Evolutionary conservation across 306 rosid genomes (phyloP).

Genomic region (Quillaja saponaria): DNA sequence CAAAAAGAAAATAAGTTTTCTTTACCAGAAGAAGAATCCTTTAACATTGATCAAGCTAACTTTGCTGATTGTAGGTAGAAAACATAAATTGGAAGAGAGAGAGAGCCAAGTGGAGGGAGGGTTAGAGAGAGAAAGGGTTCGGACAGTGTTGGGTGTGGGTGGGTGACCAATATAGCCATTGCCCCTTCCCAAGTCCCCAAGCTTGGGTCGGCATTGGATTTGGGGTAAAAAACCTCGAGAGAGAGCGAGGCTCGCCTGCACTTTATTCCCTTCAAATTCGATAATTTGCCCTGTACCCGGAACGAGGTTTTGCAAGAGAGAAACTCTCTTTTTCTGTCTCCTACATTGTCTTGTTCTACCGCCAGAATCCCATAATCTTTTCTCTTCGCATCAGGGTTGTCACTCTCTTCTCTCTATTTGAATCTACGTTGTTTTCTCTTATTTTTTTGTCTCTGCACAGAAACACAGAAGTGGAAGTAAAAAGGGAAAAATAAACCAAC

Average conservation of each 20-base stretch:
- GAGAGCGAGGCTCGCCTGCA: constrained; percentile 43
- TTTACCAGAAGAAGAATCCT: too few species aligned
- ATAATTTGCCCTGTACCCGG: constrained; percentile 61
- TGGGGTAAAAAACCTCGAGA: constrained; percentile 64
- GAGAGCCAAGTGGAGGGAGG: constrained; percentile 8
- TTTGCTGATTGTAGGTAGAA: constrained; percentile 46
- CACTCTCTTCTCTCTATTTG: constrained; percentile 29
- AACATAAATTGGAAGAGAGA: constrained; percentile 24
- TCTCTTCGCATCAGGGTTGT: constrained; percentile 31
- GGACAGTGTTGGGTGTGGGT: constrained; percentile 38
- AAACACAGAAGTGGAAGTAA: constrained; percentile 24
- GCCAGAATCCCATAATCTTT: constrained; percentile 42
- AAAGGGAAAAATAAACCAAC: constrained; percentile 17
- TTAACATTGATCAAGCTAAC: too few species aligned
- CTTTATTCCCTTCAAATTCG: constrained; percentile 78
- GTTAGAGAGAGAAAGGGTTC: constrained; percentile 14
- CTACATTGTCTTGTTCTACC: constrained; percentile 54
- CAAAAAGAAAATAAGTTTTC: too few species aligned
- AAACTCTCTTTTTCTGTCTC: constrained; percentile 33
- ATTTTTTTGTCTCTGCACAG: constrained; percentile 2
- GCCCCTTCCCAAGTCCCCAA: constrained; percentile 49
- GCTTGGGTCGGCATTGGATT: constrained; percentile 65
- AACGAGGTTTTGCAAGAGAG: constrained; percentile 55
- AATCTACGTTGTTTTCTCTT: constrained; percentile 26
- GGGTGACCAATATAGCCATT: constrained; percentile 55